Conservation (phyloP, 148 eudicot genomes). For the Bassia scoparia region DNA sequence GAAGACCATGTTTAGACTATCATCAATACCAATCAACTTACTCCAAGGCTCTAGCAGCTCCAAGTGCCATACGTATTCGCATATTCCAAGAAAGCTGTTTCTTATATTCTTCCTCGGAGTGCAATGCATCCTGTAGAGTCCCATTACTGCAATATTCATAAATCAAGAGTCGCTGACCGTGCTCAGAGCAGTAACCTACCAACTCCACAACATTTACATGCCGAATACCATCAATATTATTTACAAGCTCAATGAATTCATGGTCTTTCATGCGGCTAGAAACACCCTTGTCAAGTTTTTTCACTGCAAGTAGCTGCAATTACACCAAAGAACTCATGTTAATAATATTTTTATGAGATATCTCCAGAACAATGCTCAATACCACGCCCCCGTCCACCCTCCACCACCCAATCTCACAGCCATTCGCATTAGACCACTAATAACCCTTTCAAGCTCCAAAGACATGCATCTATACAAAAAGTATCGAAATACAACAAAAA, state of each 20-base stretch:
- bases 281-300: conserved; percentile 80
- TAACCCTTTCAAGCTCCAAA: conserved; percentile 4
- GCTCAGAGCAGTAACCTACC: conserved; percentile 85
- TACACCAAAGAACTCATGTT: conserved; percentile 20
- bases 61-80: conserved; percentile 88
- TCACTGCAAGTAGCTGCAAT: conserved; percentile 74
- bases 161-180: conserved; percentile 76
- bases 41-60: conserved; percentile 98
- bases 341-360: background rate
- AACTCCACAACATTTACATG: conserved; percentile 85
- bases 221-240: conserved; percentile 66
- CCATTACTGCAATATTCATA: conserved; percentile 84
- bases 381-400: background rate
- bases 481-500: no score
- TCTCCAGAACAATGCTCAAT: background rate
- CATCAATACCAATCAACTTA: conserved; percentile 37
- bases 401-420: conserved; percentile 2
- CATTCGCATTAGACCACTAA: background rate
- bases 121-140: conserved; percentile 75
- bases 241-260: conserved; percentile 78
- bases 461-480: background rate
- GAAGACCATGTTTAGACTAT: background rate
- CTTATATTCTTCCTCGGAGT: conserved; percentile 73
- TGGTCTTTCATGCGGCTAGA: conserved; percentile 63
- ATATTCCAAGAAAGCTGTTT: conserved; percentile 65